Evolutionary conservation across 2,329 filamentous ascomycete species (phyloP), one percentile per base, ranked within the genome.

Genomic region (Diatrype stigma): DNA sequence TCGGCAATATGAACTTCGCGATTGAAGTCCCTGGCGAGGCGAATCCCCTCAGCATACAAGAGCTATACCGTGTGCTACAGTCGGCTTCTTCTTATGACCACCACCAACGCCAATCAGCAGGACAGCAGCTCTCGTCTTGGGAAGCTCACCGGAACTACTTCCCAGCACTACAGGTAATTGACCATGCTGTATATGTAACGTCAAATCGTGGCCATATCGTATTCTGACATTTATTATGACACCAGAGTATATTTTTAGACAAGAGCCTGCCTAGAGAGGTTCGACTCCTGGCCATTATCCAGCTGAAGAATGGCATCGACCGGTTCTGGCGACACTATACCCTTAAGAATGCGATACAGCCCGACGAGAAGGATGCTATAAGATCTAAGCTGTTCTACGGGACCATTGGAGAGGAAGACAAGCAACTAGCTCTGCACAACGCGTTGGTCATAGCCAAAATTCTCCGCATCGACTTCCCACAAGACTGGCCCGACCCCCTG

Each of bases 251-350:
- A 34, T 96, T 92, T 67, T 79, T 96, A 56, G 89, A 96, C 72
- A 84, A 84, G 54, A 83, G 84, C 2, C 74, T 95, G 1, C 88
- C 90, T 1, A 72, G 82, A 51, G 86, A 95, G 62, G 81, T 93
- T 48, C 88, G 94, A 54, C 91, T 96, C 63, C 84, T 96, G 11
- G 89, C 93, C 49, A 84, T 97, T 51, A 96, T 97, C 59, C 89
- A 96, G 66, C 79, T 99, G 49, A 97, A 97, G 68, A 96, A 97
- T 68, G 94, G 92, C 50, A 92, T 97, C 69, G 93, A 97, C 67
- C 91, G 87, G 66, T 90, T 91, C 70, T 99, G 94, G 94, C 82
- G 94, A 14, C 59, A 72, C n/a, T 65, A 90, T 79, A 66, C 72
- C 32, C 59, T 67, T 26, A 77, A 74, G 66, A 89, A 88, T 32